A percentile compares a stretch with the other conserved stretches of the same genome.
phyloP scores from a whole-genome alignment of 345 rosid genomes.

The Mallotus nudiflorus region DNA sequence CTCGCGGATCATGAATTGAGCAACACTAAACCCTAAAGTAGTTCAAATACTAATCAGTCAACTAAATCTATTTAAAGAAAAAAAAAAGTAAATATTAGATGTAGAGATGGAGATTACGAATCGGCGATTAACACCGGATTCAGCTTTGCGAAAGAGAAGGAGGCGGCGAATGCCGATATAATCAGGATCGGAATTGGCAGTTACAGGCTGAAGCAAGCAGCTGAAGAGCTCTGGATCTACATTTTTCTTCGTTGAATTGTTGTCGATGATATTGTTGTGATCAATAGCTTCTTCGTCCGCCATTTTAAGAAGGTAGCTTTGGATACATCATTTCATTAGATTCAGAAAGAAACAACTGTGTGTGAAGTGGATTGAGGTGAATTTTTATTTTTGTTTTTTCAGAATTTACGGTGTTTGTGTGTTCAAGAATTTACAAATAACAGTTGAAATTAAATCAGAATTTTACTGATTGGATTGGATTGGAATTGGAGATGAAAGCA shows the following conservation, averaged over 20 bases:
- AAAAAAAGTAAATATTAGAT: too few relatives aligned
- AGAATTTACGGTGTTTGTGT: too few relatives aligned
- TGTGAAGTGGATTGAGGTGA: too few relatives aligned
- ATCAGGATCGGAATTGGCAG: conserved; percentile 58
- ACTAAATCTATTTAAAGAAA: neutral
- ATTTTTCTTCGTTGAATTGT: conserved; percentile 18
- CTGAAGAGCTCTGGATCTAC: conserved; percentile 70
- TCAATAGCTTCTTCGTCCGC: conserved; percentile 31
- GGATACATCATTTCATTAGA: conserved; percentile 34
- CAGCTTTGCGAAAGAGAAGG: conserved; percentile 77
- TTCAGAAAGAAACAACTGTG: neutral
- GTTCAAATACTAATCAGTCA: neutral
- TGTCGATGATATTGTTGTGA: conserved; percentile 25
- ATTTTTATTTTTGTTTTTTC: too few relatives aligned
- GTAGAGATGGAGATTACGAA: conserved; percentile 42
- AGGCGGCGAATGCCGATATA: conserved; percentile 83
- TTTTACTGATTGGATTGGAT: too few relatives aligned
- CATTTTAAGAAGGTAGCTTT: conserved; percentile 32
- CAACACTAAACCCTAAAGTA: neutral
- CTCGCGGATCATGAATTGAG: neutral
- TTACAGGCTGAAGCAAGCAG: conserved; percentile 75
- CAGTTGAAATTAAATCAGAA: too few relatives aligned
- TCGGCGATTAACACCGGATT: conserved; percentile 63
- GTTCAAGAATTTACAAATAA: too few relatives aligned
- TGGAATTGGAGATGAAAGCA: too few relatives aligned